phyloP scores from a whole-genome alignment of 768 basidiomycete genomes.

The Termitomyces titanicus region DNA sequence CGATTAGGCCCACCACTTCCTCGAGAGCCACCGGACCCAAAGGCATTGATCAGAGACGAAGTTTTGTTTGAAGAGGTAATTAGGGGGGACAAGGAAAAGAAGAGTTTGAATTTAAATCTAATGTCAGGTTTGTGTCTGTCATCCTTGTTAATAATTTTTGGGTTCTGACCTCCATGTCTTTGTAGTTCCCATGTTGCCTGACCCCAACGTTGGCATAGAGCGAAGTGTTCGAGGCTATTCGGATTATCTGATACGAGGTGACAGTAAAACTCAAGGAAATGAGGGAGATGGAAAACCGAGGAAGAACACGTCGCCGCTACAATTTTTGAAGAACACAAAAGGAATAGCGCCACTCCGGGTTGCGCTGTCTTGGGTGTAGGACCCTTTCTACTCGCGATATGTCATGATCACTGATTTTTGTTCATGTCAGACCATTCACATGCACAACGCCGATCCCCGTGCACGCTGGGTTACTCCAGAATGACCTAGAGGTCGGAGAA shows the following conservation, averaged over 20 bases:
- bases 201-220: conserved; percentile 36
- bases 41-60: conserved; percentile 49
- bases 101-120: conserved; percentile 17
- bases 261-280: neutral
- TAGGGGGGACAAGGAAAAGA: conserved; percentile 5
- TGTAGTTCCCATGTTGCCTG: conserved; percentile 52
- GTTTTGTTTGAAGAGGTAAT: conserved; percentile 46
- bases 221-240: neutral
- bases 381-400: conserved; percentile 5
- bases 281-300: neutral
- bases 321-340: conserved; percentile 50
- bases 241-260: conserved; percentile 1
- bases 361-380: conserved; percentile 67
- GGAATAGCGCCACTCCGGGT: conserved; percentile 57
- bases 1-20: conserved; percentile 13
- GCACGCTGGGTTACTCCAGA: conserved; percentile 15
- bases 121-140: conserved; percentile 5
- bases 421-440: conserved; percentile 44
- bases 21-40: conserved; percentile 14
- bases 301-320: conserved; percentile 1
- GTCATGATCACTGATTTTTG: neutral
- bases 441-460: conserved; percentile 10
- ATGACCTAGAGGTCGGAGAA: conserved; percentile 13
- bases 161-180: neutral
- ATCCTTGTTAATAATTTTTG: neutral